Evolutionary conservation across 371 early-diverging fungal genomes (phyloP).

Genomic region (Dichotomocladium elegans): DNA sequence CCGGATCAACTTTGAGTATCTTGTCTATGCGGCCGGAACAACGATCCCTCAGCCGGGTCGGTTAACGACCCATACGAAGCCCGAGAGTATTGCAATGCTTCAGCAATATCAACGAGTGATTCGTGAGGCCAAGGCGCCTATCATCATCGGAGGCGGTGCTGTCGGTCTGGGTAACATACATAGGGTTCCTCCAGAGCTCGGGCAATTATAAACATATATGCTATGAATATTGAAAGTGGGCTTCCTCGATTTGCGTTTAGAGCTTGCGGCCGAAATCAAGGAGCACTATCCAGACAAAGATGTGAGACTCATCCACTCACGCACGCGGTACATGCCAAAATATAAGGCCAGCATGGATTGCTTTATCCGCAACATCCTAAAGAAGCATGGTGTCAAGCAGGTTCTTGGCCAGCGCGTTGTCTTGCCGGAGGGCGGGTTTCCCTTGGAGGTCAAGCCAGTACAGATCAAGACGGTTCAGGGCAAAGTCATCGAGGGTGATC

Average conservation of each 20-base stretch:
- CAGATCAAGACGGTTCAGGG: conserved; percentile 44
- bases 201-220: conserved; percentile 22
- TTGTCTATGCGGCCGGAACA: conserved; percentile 56
- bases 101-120: conserved; percentile 48
- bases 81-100: conserved; percentile 36
- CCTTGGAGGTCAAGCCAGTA: conserved; percentile 43
- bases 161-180: conserved; percentile 52
- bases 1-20: conserved; percentile 49
- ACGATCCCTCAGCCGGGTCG: conserved; percentile 49
- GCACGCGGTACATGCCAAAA: conserved; percentile 46
- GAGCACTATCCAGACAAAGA: conserved; percentile 60
- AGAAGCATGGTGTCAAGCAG: conserved; percentile 45
- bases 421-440: conserved; percentile 42
- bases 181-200: neutral
- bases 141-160: conserved; percentile 67
- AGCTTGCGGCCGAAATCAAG: conserved; percentile 66
- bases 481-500: conserved; percentile 46
- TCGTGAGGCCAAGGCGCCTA: conserved; percentile 37
- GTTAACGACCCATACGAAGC: conserved; percentile 39
- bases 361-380: conserved; percentile 37
- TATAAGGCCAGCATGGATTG: conserved; percentile 48
- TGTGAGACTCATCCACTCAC: conserved; percentile 62
- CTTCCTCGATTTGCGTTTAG: conserved; percentile 24
- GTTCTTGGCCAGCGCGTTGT: conserved; percentile 46
- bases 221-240: conserved; percentile 13